Evolutionary conservation across 495 filamentous ascomycete genomes (phyloP), one percentile per base, ranked within the genome.

Genomic region (Penicillium crystallinum): DNA sequence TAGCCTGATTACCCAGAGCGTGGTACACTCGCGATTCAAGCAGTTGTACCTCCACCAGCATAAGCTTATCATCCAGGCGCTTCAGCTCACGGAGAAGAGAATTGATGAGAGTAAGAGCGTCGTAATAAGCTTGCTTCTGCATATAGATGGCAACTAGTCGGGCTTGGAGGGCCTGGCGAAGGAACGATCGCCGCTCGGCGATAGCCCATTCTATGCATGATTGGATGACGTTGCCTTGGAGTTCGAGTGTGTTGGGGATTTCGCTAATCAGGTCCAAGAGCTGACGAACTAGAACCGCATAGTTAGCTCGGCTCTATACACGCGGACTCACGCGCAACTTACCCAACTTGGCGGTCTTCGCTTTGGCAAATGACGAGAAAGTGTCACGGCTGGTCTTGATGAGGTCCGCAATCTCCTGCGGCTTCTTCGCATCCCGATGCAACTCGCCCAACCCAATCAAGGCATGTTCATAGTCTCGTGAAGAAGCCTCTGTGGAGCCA

Each of bases 201-300:
- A 92, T 86, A 36, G 93, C 93, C 93, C 93, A 99, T 79, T 97
- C 93, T 80, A 99, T 97, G 77, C 91, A 97, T 63, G 91, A 95
- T 71, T 92, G 91, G 55, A 95, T 97, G 57, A 96, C 88, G 68
- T 87, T 74, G 60, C 91, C 86, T 74, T 97, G 93, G 70, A 88
- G 89, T 57, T 97, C 92, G 70, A 86, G 82, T 49, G 90, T 91
- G 70, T 96, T 88, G 41, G 93, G 93, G 57, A 97, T 96, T 59
- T 84, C 81, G 52, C 89, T 84, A 78, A 97, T 92, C 70, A 97
- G 83, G 67, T 97, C 93, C 69, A 99, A 85, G 36, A 99, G 86
- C 71, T 96, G 91, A 59, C 93, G 95, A 55, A 99, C 93, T 98
- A 66, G 23, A 25, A 21, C 6, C 12, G 2, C 8, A 37, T 6